Evolutionary conservation across 306 rosid genomes (phyloP).

Genomic region (Dryas drummondii): DNA sequence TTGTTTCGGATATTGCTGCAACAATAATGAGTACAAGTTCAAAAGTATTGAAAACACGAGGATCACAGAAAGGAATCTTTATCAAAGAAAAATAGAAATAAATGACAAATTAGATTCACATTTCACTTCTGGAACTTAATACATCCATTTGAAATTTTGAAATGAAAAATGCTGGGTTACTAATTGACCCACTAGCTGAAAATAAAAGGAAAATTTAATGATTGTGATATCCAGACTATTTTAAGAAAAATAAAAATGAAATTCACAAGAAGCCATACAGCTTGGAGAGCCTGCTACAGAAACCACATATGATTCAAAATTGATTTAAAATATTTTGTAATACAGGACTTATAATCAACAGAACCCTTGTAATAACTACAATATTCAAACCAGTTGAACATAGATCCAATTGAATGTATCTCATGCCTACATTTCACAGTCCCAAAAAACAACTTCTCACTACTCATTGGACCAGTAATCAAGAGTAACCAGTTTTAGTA

Average conservation of each 20-base stretch:
- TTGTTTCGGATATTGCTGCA: slow-evolving; percentile 61
- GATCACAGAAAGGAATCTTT: background rate
- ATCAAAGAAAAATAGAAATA: background rate
- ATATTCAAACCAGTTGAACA: background rate
- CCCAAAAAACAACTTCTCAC: background rate
- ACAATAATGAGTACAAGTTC: background rate
- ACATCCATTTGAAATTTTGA: background rate
- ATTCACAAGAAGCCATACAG: background rate
- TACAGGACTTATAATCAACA: background rate
- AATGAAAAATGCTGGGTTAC: background rate
- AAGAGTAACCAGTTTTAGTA: background rate
- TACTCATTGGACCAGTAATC: background rate
- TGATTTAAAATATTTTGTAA: background rate
- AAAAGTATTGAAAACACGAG: slow-evolving; percentile 3
- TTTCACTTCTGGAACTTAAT: background rate
- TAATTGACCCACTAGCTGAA: background rate
- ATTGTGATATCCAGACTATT: background rate
- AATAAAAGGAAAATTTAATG: background rate
- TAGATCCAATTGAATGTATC: background rate
- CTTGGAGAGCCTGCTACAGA: background rate
- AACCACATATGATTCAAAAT: background rate
- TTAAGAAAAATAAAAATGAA: background rate
- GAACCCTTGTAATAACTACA: background rate
- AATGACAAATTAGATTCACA: background rate
- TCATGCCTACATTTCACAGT: background rate